A percentile compares a stretch with the other conserved stretches of the same genome.
phyloP scores from a whole-genome alignment of 345 rosid species.

The Salix viminalis region DNA sequence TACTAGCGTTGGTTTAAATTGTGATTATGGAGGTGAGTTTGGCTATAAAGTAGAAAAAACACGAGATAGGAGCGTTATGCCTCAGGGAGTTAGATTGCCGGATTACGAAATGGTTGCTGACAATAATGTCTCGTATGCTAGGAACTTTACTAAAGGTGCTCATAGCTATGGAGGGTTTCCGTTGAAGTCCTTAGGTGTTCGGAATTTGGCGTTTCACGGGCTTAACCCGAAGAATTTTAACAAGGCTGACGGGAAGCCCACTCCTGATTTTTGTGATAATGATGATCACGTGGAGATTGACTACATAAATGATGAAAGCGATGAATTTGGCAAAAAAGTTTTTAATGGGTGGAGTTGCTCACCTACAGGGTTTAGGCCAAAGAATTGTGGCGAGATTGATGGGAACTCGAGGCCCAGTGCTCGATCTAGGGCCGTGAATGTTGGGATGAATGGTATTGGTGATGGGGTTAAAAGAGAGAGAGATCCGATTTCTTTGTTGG shows the following conservation, averaged over 20 bases:
- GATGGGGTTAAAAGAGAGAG: constrained; percentile 29
- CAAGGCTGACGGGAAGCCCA: not conserved
- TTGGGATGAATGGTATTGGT: constrained; percentile 22
- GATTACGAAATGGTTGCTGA: constrained; percentile 26
- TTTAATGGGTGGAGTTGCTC: not conserved
- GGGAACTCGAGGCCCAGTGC: constrained; percentile 22
- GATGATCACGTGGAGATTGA: not conserved
- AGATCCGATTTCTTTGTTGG: constrained; percentile 53
- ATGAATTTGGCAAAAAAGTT: not conserved
- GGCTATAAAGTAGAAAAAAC: constrained; percentile 4
- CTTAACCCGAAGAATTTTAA: not conserved
- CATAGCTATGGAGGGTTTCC: constrained; percentile 38
- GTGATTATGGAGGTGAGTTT: not conserved
- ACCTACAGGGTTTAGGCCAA: constrained; percentile 32
- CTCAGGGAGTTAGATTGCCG: constrained; percentile 20
- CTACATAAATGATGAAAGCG: not conserved
- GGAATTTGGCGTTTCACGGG: constrained; percentile 9
- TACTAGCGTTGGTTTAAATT: not conserved
- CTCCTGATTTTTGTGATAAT: constrained; percentile 12
- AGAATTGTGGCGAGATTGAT: constrained; percentile 27
- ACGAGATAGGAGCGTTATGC: constrained; percentile 8
- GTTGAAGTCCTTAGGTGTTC: constrained; percentile 45
- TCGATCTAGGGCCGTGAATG: constrained; percentile 10
- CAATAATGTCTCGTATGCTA: not conserved
- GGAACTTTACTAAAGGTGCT: constrained; percentile 2